Conservation (phyloP, 441 rosid species). For the Gossypium schwendimanii region DNA sequence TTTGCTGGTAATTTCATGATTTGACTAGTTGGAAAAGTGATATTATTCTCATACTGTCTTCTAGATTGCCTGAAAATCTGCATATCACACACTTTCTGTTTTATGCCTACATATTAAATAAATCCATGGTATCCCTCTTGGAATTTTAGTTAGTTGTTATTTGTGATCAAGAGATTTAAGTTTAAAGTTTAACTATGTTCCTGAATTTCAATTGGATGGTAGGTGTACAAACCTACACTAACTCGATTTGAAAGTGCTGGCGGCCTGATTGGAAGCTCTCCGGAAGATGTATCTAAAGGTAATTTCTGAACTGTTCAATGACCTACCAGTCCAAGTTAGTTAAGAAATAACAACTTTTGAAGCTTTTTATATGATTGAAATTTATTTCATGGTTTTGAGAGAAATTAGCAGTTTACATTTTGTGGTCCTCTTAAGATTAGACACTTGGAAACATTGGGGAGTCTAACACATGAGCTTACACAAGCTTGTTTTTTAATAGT, state of each 20-base stretch:
- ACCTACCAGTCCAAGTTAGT: background rate
- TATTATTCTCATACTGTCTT: background rate
- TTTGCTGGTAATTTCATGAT: background rate
- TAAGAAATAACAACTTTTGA: background rate
- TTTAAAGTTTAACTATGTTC: background rate
- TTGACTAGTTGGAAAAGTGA: slow-evolving; percentile 8
- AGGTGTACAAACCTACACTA: slow-evolving; percentile 84
- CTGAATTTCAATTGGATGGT: slow-evolving; percentile 26
- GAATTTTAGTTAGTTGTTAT: background rate
- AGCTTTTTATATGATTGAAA: slow-evolving; percentile 1
- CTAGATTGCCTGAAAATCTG: slow-evolving; percentile 1
- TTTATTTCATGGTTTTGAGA: slow-evolving; percentile 6
- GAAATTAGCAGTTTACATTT: background rate
- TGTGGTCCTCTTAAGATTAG: background rate
- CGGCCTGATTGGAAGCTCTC: slow-evolving; percentile 68
- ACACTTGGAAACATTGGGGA: background rate
- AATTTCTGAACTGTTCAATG: slow-evolving; percentile 15
- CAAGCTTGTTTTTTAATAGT: background rate
- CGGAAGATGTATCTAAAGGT: slow-evolving; percentile 80
- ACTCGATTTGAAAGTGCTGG: slow-evolving; percentile 64
- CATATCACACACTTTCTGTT: background rate
- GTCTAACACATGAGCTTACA: background rate
- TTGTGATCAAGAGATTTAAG: slow-evolving; percentile 8
- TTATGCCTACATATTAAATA: background rate
- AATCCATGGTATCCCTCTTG: background rate